These are phyloP conservation scores for Orbilia ellipsospora DNA, from an alignment of 2,329 filamentous ascomycete species.

Conservation along the genomic window DNA sequence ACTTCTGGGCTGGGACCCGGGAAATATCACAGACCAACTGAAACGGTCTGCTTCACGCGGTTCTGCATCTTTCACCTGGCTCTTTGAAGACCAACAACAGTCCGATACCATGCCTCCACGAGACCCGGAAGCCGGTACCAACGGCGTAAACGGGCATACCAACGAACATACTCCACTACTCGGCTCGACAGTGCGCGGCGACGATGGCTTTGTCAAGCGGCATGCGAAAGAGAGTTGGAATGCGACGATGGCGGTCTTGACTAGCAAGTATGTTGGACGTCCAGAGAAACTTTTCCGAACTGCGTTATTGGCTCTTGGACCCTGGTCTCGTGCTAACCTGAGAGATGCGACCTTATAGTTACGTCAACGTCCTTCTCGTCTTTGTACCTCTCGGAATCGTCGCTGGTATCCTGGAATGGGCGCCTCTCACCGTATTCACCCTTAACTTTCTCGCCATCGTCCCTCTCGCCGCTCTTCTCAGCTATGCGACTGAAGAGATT, in stretches of 20 bases:
- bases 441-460: conserved; percentile 86
- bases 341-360: conserved; percentile 33
- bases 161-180: conserved; percentile 52
- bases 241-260: conserved; percentile 53
- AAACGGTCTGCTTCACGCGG: conserved; percentile 55
- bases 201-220: conserved; percentile 51
- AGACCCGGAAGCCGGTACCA: conserved; percentile 49
- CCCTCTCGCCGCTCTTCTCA: conserved; percentile 77
- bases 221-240: conserved; percentile 55
- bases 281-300: conserved; percentile 18
- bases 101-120: conserved; percentile 45
- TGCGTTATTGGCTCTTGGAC: conserved; percentile 49
- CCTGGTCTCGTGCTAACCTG: conserved; percentile 33
- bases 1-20: conserved; percentile 55
- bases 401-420: conserved; percentile 72
- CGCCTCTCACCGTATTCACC: conserved; percentile 75
- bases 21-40: conserved; percentile 52
- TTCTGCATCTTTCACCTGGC: conserved; percentile 53
- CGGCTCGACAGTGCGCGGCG: conserved; percentile 26
- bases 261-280: conserved; percentile 45
- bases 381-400: conserved; percentile 79
- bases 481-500: conserved; percentile 82
- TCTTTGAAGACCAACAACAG: conserved; percentile 45
- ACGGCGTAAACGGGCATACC: conserved; percentile 48
- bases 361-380: conserved; percentile 76